A percentile compares a stretch with the other conserved stretches of the same genome.
Evolutionary conservation across 2,329 filamentous ascomycete genomes (phyloP).

Genomic region (Clonostachys rosea): DNA sequence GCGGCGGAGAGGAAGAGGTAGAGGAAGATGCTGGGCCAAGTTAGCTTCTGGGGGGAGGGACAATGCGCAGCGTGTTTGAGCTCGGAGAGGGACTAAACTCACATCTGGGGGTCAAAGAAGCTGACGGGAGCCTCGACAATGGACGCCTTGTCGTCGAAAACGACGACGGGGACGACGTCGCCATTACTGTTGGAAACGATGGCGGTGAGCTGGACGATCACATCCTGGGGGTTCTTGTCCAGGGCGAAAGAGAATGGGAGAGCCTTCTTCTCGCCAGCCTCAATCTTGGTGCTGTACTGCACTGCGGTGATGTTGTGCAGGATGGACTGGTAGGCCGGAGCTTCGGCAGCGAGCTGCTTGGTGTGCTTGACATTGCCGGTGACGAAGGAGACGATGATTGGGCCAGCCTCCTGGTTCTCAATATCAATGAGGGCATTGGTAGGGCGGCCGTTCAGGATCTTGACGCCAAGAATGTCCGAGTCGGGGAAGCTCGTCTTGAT

Average conservation of each 20-base stretch:
- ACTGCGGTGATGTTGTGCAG: constrained; percentile 81
- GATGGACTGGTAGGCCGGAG: constrained; percentile 46
- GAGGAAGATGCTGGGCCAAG: constrained; percentile 75
- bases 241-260: constrained; percentile 81
- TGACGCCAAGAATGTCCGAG: constrained; percentile 86
- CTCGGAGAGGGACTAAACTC: constrained; percentile 25
- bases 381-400: constrained; percentile 72
- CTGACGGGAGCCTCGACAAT: constrained; percentile 88
- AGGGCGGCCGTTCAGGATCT: constrained; percentile 87
- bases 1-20: constrained; percentile 82
- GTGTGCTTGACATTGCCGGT: constrained; percentile 66
- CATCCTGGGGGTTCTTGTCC: constrained; percentile 89
- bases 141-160: constrained; percentile 77
- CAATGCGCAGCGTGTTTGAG: neutral
- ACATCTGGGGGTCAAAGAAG: constrained; percentile 96
- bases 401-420: constrained; percentile 73
- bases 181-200: constrained; percentile 66
- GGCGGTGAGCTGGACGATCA: constrained; percentile 72
- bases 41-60: constrained; percentile 24
- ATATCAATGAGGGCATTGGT: constrained; percentile 80
- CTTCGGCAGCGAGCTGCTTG: constrained; percentile 40
- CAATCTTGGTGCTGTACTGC: constrained; percentile 69
- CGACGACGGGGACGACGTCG: constrained; percentile 69
- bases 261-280: constrained; percentile 69
- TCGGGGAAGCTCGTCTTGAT: constrained; percentile 60